Evolutionary conservation across 1,284 basidiomycete species (phyloP).

Genomic region (Lignosus rhinocerotis): DNA sequence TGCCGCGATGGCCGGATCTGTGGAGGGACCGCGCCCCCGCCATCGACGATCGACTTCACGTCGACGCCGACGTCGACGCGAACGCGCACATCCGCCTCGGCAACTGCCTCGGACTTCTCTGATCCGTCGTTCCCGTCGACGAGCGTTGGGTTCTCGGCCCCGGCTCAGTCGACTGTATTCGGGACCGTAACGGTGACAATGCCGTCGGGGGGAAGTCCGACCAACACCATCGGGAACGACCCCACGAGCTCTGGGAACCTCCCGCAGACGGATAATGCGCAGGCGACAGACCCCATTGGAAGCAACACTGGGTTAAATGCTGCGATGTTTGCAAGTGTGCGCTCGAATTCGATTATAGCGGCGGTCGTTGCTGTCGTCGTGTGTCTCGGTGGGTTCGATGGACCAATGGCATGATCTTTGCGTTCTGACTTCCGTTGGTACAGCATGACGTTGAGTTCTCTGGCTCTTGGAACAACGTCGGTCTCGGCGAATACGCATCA

Average conservation of each 20-base stretch:
- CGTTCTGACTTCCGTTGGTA: no score
- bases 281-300: not conserved
- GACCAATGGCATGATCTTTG: no score
- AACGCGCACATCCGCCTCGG: not conserved
- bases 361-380: not conserved
- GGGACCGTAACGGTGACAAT: not conserved
- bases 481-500: no score
- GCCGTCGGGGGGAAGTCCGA: not conserved
- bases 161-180: not conserved
- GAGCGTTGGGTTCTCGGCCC: not conserved
- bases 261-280: not conserved
- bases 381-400: not conserved
- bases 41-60: constrained; percentile 9
- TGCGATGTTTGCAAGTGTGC: not conserved
- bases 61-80: constrained; percentile 4
- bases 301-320: not conserved
- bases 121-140: not conserved
- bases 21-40: constrained; percentile 12
- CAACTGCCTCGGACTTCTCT: not conserved
- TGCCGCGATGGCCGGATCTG: constrained; percentile 18
- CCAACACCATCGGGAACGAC: not conserved
- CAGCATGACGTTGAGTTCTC: no score
- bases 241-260: not conserved
- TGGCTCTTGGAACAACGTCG: no score
- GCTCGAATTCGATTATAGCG: not conserved